phyloP scores from a whole-genome alignment of 2,329 filamentous ascomycete species.

The Nigrospora oryzae region DNA sequence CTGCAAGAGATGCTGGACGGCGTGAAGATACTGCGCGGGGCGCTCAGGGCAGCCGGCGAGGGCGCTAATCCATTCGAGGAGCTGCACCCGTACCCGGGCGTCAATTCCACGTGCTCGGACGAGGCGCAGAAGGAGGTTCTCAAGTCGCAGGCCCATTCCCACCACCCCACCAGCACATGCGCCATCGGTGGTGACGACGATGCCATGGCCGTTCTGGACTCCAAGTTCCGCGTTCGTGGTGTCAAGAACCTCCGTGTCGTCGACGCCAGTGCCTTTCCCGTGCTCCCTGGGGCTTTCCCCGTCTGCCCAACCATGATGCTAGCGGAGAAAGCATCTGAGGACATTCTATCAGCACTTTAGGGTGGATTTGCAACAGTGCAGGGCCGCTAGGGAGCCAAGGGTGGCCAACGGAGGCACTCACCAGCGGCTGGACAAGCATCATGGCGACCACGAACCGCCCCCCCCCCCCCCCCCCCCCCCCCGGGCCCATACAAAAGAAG shows the following conservation, averaged over 20 bases:
- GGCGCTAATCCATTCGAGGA: slow-evolving; percentile 22
- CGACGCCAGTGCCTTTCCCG: slow-evolving; percentile 42
- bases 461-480: too few relatives aligned
- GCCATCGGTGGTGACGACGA: slow-evolving; percentile 31
- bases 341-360: slow-evolving; percentile 4
- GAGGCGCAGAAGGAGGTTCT: slow-evolving; percentile 13
- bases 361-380: too few relatives aligned
- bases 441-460: too few relatives aligned
- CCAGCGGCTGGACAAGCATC: too few relatives aligned
- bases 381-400: too few relatives aligned
- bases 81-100: slow-evolving; percentile 10
- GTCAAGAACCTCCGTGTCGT: slow-evolving; percentile 43
- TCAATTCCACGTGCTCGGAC: slow-evolving; percentile 7
- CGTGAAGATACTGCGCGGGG: slow-evolving; percentile 33
- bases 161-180: slow-evolving; percentile 12
- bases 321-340: slow-evolving; percentile 8
- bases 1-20: slow-evolving; percentile 15
- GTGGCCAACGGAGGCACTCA: too few relatives aligned
- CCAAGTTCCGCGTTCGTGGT: slow-evolving; percentile 40
- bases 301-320: slow-evolving; percentile 9
- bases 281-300: slow-evolving; percentile 27
- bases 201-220: slow-evolving; percentile 40
- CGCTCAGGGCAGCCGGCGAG: slow-evolving; percentile 23
- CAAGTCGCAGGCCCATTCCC: slow-evolving; percentile 12
- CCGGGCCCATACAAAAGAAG: too few relatives aligned